Conservation (phyloP, 345 rosid species). For the Melaleuca quinquenervia region DNA sequence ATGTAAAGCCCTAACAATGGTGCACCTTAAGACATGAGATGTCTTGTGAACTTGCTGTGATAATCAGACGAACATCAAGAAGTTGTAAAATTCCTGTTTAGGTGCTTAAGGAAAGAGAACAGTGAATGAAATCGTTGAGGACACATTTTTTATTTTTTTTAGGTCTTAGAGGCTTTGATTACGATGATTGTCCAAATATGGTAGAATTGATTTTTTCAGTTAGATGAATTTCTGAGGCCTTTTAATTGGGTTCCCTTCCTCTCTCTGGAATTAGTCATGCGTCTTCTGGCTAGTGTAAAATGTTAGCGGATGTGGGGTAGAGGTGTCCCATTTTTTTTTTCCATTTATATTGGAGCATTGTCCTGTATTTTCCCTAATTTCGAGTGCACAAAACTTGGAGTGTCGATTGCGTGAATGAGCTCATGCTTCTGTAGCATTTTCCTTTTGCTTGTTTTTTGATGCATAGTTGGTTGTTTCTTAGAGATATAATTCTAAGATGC, state of each 20-base stretch:
- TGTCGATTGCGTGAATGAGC: not conserved
- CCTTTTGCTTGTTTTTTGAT: not conserved
- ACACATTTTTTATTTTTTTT: not conserved
- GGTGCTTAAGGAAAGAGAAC: not conserved
- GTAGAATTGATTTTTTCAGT: not conserved
- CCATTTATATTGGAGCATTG: not conserved
- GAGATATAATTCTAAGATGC: not conserved
- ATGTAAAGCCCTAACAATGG: slow-evolving; percentile 44
- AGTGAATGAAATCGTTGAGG: not conserved
- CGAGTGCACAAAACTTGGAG: not conserved
- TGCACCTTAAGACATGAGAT: not conserved
- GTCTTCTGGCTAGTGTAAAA: not conserved
- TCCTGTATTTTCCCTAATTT: not conserved
- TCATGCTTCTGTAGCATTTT: not conserved
- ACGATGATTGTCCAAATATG: not conserved
- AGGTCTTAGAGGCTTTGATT: not conserved
- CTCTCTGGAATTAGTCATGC: not conserved
- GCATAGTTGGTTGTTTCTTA: not conserved
- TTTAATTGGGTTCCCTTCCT: not conserved
- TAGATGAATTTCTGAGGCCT: not conserved
- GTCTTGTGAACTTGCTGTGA: not conserved
- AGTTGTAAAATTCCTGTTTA: not conserved
- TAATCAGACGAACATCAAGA: not conserved
- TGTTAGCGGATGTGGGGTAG: not conserved
- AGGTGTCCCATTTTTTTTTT: not conserved